These are phyloP conservation scores for Penicillium lividum DNA, from an alignment of 495 filamentous ascomycete genomes.

Conservation along the genomic window DNA sequence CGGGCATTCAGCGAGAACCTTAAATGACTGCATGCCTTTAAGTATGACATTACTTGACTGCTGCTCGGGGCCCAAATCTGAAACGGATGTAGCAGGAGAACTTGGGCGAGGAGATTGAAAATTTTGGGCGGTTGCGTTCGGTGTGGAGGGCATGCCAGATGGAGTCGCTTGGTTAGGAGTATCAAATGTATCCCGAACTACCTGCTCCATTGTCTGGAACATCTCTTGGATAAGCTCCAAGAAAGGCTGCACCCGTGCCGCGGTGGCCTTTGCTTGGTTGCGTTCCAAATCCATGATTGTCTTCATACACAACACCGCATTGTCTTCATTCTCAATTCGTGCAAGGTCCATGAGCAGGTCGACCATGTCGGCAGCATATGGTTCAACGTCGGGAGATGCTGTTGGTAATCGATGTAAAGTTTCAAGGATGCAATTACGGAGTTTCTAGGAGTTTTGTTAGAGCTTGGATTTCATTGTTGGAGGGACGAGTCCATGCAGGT, in stretches of 20 bases:
- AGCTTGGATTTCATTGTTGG: background rate
- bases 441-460: conserved; percentile 57
- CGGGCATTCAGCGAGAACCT: conserved; percentile 94
- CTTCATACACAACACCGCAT: conserved; percentile 96
- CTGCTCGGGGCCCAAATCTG: conserved; percentile 77
- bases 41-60: conserved; percentile 76
- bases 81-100: conserved; percentile 78
- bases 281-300: conserved; percentile 95
- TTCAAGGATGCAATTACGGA: conserved; percentile 89
- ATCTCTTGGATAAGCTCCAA: conserved; percentile 90
- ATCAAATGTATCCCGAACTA: conserved; percentile 92
- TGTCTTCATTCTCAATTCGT: conserved; percentile 93
- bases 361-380: conserved; percentile 81
- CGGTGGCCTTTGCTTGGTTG: conserved; percentile 81
- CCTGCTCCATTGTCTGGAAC: conserved; percentile 90
- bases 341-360: conserved; percentile 87
- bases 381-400: conserved; percentile 78
- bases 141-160: conserved; percentile 72
- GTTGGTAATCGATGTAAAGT: conserved; percentile 91
- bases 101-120: conserved; percentile 86
- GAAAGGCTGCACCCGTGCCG: conserved; percentile 81
- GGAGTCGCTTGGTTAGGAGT: conserved; percentile 63
- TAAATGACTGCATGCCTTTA: conserved; percentile 98
- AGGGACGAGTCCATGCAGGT: background rate
- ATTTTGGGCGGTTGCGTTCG: conserved; percentile 67